phyloP scores from a whole-genome alignment of 805 yeast genomes.

The Komagataella populi region DNA sequence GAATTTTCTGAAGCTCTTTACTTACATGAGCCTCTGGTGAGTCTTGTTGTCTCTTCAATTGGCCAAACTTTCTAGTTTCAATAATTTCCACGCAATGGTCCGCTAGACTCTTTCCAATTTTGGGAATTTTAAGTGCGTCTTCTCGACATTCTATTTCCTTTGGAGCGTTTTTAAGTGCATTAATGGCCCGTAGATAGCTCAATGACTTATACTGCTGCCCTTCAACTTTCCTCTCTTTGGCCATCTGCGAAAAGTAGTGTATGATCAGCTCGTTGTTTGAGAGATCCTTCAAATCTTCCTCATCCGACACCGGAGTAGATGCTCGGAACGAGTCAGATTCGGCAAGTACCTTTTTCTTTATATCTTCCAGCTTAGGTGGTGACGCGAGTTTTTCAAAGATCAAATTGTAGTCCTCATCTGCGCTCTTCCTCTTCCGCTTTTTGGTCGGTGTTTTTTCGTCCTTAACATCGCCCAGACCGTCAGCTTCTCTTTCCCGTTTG shows the following conservation, averaged over 20 bases:
- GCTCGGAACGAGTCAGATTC: background rate
- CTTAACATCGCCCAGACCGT: background rate
- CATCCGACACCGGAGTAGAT: background rate
- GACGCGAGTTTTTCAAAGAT: background rate
- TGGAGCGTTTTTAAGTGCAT: constrained; percentile 15
- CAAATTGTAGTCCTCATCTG: background rate
- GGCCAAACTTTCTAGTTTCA: constrained; percentile 19
- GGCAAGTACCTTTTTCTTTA: background rate
- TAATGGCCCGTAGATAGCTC: constrained; percentile 31
- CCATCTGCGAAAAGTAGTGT: constrained; percentile 16
- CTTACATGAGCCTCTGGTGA: constrained; percentile 15
- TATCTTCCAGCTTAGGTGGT: background rate
- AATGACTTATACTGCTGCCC: constrained; percentile 23
- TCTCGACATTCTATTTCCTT: constrained; percentile 18
- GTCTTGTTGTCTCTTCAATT: constrained; percentile 5
- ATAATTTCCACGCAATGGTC: constrained; percentile 30
- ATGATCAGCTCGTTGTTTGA: constrained; percentile 16
- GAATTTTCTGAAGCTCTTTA: constrained; percentile 22
- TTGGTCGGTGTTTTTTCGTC: background rate
- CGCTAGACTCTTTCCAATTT: constrained; percentile 27
- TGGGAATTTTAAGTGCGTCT: constrained; percentile 25
- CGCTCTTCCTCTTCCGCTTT: background rate
- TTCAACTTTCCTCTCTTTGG: constrained; percentile 14
- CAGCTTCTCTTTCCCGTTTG: background rate
- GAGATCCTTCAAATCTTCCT: background rate